Conservation (phyloP, 2,329 filamentous ascomycete species). For the Fusarium sp. region DNA sequence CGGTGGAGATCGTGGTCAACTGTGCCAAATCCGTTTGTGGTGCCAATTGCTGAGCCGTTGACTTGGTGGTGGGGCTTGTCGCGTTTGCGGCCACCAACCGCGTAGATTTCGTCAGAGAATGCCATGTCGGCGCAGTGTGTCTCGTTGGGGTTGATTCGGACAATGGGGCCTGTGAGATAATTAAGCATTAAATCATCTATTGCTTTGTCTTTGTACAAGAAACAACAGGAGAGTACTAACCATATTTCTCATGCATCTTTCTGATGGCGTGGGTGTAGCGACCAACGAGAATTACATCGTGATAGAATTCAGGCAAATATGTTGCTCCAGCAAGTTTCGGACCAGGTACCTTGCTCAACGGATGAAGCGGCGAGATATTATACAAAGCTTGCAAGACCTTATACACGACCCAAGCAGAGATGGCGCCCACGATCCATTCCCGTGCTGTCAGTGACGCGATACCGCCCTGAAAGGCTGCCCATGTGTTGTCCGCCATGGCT, state of each 20-base stretch:
- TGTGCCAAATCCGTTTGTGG: constrained; percentile 8
- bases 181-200: accelerated
- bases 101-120: constrained; percentile 26
- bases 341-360: constrained; percentile 18
- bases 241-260: constrained; percentile 28
- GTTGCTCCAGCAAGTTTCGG: constrained; percentile 23
- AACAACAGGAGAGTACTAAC: neutral
- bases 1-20: constrained; percentile 21
- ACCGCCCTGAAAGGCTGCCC: neutral
- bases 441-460: neutral
- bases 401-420: neutral
- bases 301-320: constrained; percentile 24
- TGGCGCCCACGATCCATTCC: neutral
- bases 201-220: neutral
- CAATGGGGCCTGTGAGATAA: neutral
- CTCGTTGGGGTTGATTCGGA: constrained; percentile 22
- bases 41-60: constrained; percentile 13
- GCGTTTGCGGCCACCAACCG: constrained; percentile 23
- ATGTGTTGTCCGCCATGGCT: neutral
- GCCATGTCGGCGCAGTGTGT: constrained; percentile 23
- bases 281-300: constrained; percentile 26
- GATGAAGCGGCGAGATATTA: constrained; percentile 25
- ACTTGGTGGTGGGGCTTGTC: constrained; percentile 24
- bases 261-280: constrained; percentile 24
- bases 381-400: constrained; percentile 10